These are phyloP conservation scores for Simmondsia chinensis DNA, from an alignment of 148 eudicot genomes.

Conservation along the genomic window DNA sequence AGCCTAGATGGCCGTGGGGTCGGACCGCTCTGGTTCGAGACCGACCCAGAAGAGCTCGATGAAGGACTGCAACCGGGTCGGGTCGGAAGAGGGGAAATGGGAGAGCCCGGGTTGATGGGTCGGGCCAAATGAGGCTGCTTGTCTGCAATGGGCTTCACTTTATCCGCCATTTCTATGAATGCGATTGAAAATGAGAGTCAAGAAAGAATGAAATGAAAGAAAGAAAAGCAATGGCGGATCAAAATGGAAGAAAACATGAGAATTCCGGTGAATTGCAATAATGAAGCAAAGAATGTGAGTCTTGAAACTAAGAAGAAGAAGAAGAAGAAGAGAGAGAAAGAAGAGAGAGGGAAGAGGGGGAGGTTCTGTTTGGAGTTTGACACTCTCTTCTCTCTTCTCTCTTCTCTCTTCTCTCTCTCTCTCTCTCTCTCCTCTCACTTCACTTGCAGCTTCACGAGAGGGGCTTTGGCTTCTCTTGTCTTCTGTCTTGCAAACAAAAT, in stretches of 20 bases:
- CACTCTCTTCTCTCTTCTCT: conserved; percentile 2
- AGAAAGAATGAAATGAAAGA: conserved; percentile 7
- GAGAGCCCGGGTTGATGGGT: conserved; percentile 53
- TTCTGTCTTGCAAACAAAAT: too few relatives aligned
- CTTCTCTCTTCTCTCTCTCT: neutral
- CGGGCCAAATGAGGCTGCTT: conserved; percentile 59
- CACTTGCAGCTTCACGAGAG: conserved; percentile 28
- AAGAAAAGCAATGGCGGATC: conserved; percentile 4
- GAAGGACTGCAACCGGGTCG: conserved; percentile 33
- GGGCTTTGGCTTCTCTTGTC: too few relatives aligned
- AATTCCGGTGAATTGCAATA: conserved; percentile 80
- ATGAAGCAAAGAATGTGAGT: conserved; percentile 71
- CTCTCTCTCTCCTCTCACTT: conserved; percentile 3
- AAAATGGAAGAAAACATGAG: conserved; percentile 22
- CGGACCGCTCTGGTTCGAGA: conserved; percentile 29
- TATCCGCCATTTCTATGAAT: conserved; percentile 25
- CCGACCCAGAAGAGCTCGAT: conserved; percentile 79
- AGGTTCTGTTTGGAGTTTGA: conserved; percentile 5
- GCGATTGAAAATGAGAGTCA: neutral
- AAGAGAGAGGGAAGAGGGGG: conserved; percentile 1
- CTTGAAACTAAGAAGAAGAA: conserved; percentile 22
- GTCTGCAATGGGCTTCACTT: conserved; percentile 30
- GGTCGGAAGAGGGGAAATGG: conserved; percentile 44
- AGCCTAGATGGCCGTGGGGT: conserved; percentile 14
- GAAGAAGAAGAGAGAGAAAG: neutral